Conservation (phyloP, 2,329 filamentous ascomycete genomes). For the Aspergillus texensis region DNA sequence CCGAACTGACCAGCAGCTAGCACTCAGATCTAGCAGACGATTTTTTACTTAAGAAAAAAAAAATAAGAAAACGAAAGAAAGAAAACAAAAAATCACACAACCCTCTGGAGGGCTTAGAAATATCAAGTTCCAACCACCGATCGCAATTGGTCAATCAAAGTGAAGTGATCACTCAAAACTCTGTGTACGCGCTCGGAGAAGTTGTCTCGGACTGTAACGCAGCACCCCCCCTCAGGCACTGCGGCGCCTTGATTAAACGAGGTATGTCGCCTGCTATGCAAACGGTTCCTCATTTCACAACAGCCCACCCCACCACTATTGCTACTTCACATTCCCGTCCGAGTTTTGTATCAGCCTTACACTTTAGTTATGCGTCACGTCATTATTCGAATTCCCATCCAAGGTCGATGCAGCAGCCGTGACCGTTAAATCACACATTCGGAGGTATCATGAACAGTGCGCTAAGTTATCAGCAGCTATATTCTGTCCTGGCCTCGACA, state of each 20-base stretch:
- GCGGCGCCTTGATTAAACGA: constrained; percentile 33
- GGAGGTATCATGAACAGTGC: constrained; percentile 16
- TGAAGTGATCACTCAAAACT: constrained; percentile 17
- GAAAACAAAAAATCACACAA: constrained; percentile 14
- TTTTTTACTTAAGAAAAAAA: not conserved
- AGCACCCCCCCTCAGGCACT: constrained; percentile 22
- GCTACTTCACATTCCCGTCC: constrained; percentile 29
- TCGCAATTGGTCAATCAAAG: constrained; percentile 26
- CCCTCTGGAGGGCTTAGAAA: constrained; percentile 27
- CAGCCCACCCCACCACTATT: constrained; percentile 41
- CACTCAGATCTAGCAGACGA: constrained; percentile 15
- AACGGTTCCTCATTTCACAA: constrained; percentile 58
- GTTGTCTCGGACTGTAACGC: constrained; percentile 29
- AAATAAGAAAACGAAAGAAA: constrained; percentile 10
- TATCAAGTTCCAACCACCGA: constrained; percentile 24
- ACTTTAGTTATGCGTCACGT: constrained; percentile 58
- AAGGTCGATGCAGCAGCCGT: constrained; percentile 50
- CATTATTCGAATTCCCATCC: constrained; percentile 34
- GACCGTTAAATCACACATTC: constrained; percentile 19
- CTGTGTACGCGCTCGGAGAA: constrained; percentile 21
- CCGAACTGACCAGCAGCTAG: constrained; percentile 16
- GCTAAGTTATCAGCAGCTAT: constrained; percentile 34
- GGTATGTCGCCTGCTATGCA: constrained; percentile 67
- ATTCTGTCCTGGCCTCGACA: constrained; percentile 34
- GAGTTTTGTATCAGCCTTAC: constrained; percentile 52